Percentiles rank a stretch among this genome's conserved stretches.
Conservation (phyloP, 306 rosid genomes). For the Castanea mollissima region DNA sequence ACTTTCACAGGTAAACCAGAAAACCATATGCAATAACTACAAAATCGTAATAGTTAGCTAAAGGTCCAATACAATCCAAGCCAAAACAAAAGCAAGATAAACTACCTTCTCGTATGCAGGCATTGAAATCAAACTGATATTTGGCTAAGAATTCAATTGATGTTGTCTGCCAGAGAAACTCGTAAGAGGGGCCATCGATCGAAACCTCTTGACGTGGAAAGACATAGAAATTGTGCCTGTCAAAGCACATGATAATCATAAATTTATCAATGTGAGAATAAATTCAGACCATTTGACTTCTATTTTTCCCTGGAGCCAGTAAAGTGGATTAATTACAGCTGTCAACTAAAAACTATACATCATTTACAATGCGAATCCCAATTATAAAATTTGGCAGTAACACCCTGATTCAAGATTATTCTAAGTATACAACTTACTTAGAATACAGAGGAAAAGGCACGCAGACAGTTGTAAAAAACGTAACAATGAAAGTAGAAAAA, state of each 20-base stretch:
- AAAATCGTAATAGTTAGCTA: not conserved
- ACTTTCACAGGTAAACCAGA: not conserved
- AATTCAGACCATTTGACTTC: not conserved
- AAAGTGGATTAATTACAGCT: not conserved
- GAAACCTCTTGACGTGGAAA: slow-evolving; percentile 79
- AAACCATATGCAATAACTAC: not conserved
- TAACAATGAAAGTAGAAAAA: too few relatives aligned
- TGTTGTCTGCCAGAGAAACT: slow-evolving; percentile 87
- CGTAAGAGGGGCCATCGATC: slow-evolving; percentile 47
- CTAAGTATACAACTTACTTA: too few relatives aligned
- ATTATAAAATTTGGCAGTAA: too few relatives aligned
- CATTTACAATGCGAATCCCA: too few relatives aligned
- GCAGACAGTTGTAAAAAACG: too few relatives aligned
- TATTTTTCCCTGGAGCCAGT: not conserved
- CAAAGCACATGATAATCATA: slow-evolving; percentile 10
- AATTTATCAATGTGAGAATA: slow-evolving; percentile 22
- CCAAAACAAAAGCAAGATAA: slow-evolving; percentile 25
- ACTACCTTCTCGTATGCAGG: slow-evolving; percentile 80
- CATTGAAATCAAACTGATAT: slow-evolving; percentile 89
- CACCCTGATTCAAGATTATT: too few relatives aligned
- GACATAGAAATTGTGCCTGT: slow-evolving; percentile 84
- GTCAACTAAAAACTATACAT: too few relatives aligned
- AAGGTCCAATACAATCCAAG: slow-evolving; percentile 15
- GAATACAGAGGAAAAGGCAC: too few relatives aligned
- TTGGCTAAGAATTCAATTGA: slow-evolving; percentile 89